Base-by-base conservation (phyloP, 495 filamentous ascomycete genomes). In the Lasiosphaeris hirsuta region DNA sequence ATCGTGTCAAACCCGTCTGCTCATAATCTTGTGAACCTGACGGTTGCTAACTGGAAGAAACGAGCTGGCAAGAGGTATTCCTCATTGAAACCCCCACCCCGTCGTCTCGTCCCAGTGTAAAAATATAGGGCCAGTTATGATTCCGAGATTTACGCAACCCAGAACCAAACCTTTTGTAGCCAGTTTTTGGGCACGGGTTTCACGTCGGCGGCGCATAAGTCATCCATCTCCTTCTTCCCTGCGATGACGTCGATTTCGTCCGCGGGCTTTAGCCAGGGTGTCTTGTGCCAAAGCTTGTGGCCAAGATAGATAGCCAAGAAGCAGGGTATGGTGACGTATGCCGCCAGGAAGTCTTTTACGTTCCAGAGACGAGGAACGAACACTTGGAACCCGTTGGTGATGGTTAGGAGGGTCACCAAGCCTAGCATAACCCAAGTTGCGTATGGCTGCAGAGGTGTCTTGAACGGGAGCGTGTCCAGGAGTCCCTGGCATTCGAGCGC, bases 141-240 rank as follows among this genome's bases (percentile, higher is more conserved):
- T 30, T 2, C 23, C 5, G 23, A 30, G 23, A 30, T 38, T 47
- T 62, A 75, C 46, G 78, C 78, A 59, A 80, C 63, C 76, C 75
- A 79, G 49, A 61, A 76, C 77, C 78, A 81, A 1, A 63, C 52
- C 65, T 63, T 77, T 62, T 79, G 63, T 15, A 72, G 0, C 62
- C 64, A 68, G 44, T 75, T 79, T 61, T 61, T 70, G 10, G 75
- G 68, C 36, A 73, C 65, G 3, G 67, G 71, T 36, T 63, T 58
- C 23, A 56, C 63, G 11, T 80, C 77, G 35, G 63, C 58, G 17
- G 68, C 72, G 19, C 67, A 69, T 41, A 78, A 53, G 36, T 78
- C 71, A 36, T 81, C 78, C 67, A 78, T 77, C 62, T 79, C 78
- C 64, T 74, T 75, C 69, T 77, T 79, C 3, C 78, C 79, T 10